Evolutionary conservation across 768 basidiomycete species (phyloP).

Genomic region (Mycena chlorophos): DNA sequence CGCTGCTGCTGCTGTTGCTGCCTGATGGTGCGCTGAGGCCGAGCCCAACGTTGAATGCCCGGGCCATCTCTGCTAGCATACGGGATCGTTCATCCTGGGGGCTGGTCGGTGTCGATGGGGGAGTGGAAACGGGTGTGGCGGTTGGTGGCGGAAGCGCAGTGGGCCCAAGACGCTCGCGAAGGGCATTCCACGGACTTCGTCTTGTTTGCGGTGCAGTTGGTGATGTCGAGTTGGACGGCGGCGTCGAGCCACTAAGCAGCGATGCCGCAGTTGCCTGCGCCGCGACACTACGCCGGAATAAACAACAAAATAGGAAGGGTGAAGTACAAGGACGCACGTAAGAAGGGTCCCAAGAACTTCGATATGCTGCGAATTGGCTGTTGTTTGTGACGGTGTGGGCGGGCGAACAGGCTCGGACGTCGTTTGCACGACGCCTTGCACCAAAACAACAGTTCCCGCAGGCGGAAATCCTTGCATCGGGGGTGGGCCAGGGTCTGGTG

Average conservation of each 20-base stretch:
- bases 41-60: slow-evolving; percentile 75
- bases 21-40: slow-evolving; percentile 36
- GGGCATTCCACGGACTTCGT: not conserved
- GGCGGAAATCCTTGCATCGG: slow-evolving; percentile 50
- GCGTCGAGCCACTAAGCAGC: slow-evolving; percentile 64
- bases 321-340: slow-evolving; percentile 48
- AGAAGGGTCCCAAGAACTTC: slow-evolving; percentile 82
- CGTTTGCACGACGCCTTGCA: slow-evolving; percentile 81
- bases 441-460: slow-evolving; percentile 77
- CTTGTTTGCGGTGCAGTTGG: slow-evolving; percentile 7
- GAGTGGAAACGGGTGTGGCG: slow-evolving; percentile 18
- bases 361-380: slow-evolving; percentile 68
- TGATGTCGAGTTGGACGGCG: slow-evolving; percentile 38
- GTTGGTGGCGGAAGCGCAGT: slow-evolving; percentile 8
- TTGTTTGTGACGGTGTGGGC: slow-evolving; percentile 21
- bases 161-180: slow-evolving; percentile 1
- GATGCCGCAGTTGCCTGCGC: slow-evolving; percentile 92
- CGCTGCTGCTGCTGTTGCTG: not conserved
- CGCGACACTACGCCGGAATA: slow-evolving; percentile 57
- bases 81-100: slow-evolving; percentile 56
- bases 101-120: slow-evolving; percentile 23
- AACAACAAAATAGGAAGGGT: not conserved
- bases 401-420: slow-evolving; percentile 57
- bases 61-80: slow-evolving; percentile 80
- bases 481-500: not conserved